These are phyloP conservation scores for Oxalis stricta DNA, from an alignment of 441 rosid genomes.

Conservation along the genomic window DNA sequence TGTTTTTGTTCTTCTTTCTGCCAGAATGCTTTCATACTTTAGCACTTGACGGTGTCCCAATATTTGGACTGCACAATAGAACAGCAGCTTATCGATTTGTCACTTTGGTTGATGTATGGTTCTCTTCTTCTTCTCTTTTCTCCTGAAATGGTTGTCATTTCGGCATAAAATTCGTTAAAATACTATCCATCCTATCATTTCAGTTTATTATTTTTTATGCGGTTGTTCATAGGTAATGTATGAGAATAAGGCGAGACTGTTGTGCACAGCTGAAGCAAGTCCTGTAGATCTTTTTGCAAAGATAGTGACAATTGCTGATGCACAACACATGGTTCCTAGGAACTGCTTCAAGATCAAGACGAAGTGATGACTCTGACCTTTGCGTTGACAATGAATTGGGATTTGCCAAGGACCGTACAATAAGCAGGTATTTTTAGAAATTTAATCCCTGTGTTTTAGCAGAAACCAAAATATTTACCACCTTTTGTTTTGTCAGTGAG, in stretches of 20 bases:
- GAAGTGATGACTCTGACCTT: conserved; percentile 58
- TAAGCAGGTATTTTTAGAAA: conserved; percentile 48
- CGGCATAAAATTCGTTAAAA: too few species aligned
- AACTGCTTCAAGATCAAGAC: conserved; percentile 73
- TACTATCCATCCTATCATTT: too few species aligned
- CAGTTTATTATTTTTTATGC: too few species aligned
- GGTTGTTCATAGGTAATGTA: conserved; percentile 99
- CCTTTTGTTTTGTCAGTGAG: neutral
- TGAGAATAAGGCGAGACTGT: conserved; percentile 67
- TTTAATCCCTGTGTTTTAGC: too few species aligned
- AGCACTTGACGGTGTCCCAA: conserved; percentile 75
- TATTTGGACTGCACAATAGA: conserved; percentile 74
- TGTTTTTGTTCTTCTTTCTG: conserved; percentile 1
- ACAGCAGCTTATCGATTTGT: conserved; percentile 88
- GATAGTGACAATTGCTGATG: conserved; percentile 67
- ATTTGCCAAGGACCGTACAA: conserved; percentile 89
- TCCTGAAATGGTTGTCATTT: too few species aligned
- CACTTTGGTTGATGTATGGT: conserved; percentile 78
- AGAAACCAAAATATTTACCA: neutral
- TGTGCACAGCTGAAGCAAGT: conserved; percentile 83
- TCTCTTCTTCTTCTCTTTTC: conserved; percentile 3
- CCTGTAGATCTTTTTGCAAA: conserved; percentile 61
- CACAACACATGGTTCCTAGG: conserved; percentile 62
- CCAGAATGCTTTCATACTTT: conserved; percentile 86
- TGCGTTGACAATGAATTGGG: conserved; percentile 95